A percentile compares a stretch with the other conserved stretches of the same genome.
phyloP scores from a whole-genome alignment of 2,329 filamentous ascomycete species.

The Apiospora malaysiana region DNA sequence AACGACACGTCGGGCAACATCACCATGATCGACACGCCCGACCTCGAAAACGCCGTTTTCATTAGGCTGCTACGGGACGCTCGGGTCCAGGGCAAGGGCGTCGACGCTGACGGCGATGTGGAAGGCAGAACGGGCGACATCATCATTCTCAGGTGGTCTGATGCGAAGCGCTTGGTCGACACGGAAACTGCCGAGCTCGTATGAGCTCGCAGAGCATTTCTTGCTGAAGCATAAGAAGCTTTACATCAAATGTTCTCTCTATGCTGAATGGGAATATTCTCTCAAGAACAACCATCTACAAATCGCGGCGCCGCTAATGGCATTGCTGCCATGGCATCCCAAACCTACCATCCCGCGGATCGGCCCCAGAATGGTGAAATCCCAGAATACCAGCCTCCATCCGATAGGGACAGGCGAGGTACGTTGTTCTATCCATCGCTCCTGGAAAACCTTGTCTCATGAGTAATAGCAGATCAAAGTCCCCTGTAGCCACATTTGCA shows the following conservation, averaged over 20 bases:
- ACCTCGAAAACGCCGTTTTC: slow-evolving; percentile 84
- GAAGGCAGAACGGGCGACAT: slow-evolving; percentile 67
- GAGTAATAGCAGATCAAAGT: neutral
- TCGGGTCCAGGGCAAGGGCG: slow-evolving; percentile 64
- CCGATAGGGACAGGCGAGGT: slow-evolving; percentile 2
- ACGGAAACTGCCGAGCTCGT: slow-evolving; percentile 63
- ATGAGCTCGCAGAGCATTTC: slow-evolving; percentile 42
- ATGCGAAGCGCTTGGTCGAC: slow-evolving; percentile 67
- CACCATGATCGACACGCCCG: slow-evolving; percentile 90
- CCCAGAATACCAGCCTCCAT: neutral
- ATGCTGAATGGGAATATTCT: neutral
- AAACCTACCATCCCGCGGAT: neutral
- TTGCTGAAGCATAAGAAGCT: neutral
- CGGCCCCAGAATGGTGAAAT: neutral
- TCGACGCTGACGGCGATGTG: slow-evolving; percentile 66
- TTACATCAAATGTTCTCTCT: neutral
- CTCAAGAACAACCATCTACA: slow-evolving; percentile 5
- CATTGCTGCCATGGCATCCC: neutral
- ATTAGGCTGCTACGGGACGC: slow-evolving; percentile 71
- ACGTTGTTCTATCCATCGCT: neutral
- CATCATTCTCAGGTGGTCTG: slow-evolving; percentile 75
- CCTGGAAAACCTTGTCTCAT: neutral
- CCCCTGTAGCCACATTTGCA: neutral
- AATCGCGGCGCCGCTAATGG: neutral
- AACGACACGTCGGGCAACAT: slow-evolving; percentile 91